These are phyloP conservation scores for Gloeopeniophorella convolvens DNA, from an alignment of 768 basidiomycete species.

Conservation along the genomic window DNA sequence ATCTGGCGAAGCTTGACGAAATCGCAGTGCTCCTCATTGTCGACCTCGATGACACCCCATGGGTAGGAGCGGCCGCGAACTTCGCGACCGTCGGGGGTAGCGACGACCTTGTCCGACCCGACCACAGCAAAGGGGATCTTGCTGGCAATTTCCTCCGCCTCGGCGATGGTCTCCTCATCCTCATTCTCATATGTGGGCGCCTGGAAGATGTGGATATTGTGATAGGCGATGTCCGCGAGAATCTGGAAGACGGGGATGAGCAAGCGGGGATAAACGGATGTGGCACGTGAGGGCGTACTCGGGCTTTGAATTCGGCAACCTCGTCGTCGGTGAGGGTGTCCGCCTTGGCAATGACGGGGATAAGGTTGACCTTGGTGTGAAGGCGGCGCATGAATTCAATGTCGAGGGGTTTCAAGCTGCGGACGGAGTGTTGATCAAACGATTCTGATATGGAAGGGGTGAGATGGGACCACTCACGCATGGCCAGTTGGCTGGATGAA, in stretches of 20 bases:
- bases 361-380: slow-evolving; percentile 96
- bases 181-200: slow-evolving; percentile 97
- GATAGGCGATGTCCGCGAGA: slow-evolving; percentile 86
- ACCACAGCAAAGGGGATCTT: slow-evolving; percentile 99
- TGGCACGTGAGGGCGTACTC: slow-evolving; percentile 44
- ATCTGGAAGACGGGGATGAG: slow-evolving; percentile 44
- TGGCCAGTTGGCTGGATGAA: slow-evolving; percentile 99
- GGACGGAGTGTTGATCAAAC: too few species aligned
- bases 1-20: slow-evolving; percentile 99
- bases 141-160: slow-evolving; percentile 95
- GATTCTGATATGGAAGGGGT: background rate
- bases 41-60: slow-evolving; percentile 98
- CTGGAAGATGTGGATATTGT: slow-evolving; percentile 97
- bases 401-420: slow-evolving; percentile 94
- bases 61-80: slow-evolving; percentile 96
- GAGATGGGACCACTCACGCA: slow-evolving; percentile 53
- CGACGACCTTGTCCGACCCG: slow-evolving; percentile 81
- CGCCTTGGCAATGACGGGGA: slow-evolving; percentile 97
- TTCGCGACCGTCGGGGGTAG: slow-evolving; percentile 79
- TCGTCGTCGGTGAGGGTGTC: slow-evolving; percentile 98
- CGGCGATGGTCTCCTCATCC: slow-evolving; percentile 96
- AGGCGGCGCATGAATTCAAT: slow-evolving; percentile 98
- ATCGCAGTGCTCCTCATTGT: slow-evolving; percentile 99
- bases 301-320: slow-evolving; percentile 84
- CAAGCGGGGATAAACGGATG: background rate